Evolutionary conservation across 257 asterid genomes (phyloP).

Genomic region (Nicotiana tabacum): DNA sequence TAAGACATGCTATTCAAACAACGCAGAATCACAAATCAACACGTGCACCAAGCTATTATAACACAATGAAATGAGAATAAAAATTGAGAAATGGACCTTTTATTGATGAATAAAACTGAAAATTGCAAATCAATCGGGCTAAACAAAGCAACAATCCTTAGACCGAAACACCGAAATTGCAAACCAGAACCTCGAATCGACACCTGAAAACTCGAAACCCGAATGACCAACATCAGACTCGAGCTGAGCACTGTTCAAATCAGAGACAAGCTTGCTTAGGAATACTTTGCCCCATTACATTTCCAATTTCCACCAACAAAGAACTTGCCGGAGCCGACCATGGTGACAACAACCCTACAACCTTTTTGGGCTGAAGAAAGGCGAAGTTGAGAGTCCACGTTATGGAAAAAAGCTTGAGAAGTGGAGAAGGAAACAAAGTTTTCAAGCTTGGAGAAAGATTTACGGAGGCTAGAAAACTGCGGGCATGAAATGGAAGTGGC

Average conservation of each 20-base stretch:
- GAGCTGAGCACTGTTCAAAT: conserved; percentile 65
- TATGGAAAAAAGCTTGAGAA: conserved; percentile 48
- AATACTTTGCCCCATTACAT: conserved; percentile 89
- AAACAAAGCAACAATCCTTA: too few species aligned
- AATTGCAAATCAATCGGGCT: too few species aligned
- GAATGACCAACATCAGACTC: conserved; percentile 80
- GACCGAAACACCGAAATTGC: too few species aligned
- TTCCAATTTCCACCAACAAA: conserved; percentile 99
- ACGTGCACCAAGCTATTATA: too few species aligned
- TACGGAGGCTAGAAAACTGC: conserved; percentile 59
- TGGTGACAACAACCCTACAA: conserved; percentile 64
- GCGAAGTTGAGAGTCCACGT: conserved; percentile 54
- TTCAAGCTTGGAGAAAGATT: conserved; percentile 31
- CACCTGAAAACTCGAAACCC: too few species aligned
- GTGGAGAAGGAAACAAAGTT: conserved; percentile 35
- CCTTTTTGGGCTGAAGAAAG: conserved; percentile 39
- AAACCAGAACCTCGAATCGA: too few species aligned
- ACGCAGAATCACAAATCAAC: too few species aligned
- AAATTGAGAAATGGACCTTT: too few species aligned
- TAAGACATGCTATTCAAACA: too few species aligned
- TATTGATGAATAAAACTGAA: too few species aligned
- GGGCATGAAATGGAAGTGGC: conserved; percentile 15
- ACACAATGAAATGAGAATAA: too few species aligned
- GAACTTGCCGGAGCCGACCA: conserved; percentile 99
- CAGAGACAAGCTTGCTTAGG: conserved; percentile 76